Conservation (phyloP, 78 protist genomes). For the Creolimax fragrantissima region DNA sequence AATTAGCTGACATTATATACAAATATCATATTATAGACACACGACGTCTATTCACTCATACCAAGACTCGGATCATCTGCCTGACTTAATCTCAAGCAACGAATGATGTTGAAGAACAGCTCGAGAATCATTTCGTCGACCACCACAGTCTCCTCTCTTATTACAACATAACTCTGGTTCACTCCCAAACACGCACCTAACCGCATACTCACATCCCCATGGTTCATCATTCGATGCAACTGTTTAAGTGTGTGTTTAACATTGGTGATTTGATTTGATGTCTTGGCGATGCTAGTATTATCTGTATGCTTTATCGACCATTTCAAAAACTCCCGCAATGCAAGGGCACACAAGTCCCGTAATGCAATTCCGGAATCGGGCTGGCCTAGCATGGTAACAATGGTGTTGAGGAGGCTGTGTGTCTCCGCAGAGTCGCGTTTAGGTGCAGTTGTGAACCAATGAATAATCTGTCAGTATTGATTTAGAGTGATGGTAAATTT, state of each 20-base stretch:
- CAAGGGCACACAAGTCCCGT: background rate
- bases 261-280: background rate
- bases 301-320: background rate
- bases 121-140: background rate
- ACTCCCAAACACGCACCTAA: background rate
- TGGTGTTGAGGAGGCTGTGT: background rate
- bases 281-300: background rate
- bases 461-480: background rate
- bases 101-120: background rate
- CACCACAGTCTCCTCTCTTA: background rate
- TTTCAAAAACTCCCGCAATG: background rate
- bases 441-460: background rate
- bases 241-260: background rate
- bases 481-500: background rate
- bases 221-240: background rate
- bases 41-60: too few relatives aligned
- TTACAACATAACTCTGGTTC: background rate
- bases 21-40: too few relatives aligned
- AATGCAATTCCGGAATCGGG: background rate
- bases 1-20: too few relatives aligned
- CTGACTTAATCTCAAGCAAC: background rate
- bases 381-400: background rate
- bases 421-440: background rate
- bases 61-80: background rate
- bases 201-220: background rate